These are phyloP conservation scores for Xylariaceae sp. DNA, from an alignment of 2,329 filamentous ascomycete species.

Conservation along the genomic window DNA sequence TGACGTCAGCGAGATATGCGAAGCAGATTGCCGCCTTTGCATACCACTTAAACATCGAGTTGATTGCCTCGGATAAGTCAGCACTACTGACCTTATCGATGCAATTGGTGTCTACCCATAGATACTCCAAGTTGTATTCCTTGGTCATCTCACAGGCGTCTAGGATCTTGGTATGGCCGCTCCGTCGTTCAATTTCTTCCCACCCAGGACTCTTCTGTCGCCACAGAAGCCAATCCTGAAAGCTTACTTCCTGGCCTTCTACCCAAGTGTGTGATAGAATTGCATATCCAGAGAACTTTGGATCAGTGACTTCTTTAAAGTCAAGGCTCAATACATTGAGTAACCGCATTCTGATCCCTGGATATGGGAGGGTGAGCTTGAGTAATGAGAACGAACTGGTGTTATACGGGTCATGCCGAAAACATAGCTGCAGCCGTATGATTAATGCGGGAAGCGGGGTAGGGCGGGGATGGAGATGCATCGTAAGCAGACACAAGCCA, in stretches of 20 bases:
- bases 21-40: neutral
- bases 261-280: neutral
- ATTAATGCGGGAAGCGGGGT: too few species aligned
- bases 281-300: neutral
- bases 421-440: too few species aligned
- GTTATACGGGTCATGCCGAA: too few species aligned
- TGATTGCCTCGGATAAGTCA: conserved; percentile 3
- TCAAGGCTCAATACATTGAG: neutral
- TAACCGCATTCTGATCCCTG: neutral
- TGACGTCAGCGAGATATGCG: conserved; percentile 5
- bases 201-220: neutral
- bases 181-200: neutral
- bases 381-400: too few species aligned
- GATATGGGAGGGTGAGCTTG: too few species aligned
- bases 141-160: neutral
- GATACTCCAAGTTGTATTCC: neutral
- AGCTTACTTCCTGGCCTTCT: neutral
- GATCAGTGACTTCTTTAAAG: neutral
- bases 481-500: too few species aligned
- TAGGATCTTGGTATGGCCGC: neutral
- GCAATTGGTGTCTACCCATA: neutral
- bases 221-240: neutral
- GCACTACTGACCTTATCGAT: neutral
- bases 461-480: too few species aligned
- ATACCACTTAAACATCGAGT: conserved; percentile 10